Percentiles rank a stretch among this genome's conserved stretches.
These are phyloP conservation scores for Nigrospora sphaerica DNA, from an alignment of 2,329 filamentous ascomycete species.

Conservation along the genomic window DNA sequence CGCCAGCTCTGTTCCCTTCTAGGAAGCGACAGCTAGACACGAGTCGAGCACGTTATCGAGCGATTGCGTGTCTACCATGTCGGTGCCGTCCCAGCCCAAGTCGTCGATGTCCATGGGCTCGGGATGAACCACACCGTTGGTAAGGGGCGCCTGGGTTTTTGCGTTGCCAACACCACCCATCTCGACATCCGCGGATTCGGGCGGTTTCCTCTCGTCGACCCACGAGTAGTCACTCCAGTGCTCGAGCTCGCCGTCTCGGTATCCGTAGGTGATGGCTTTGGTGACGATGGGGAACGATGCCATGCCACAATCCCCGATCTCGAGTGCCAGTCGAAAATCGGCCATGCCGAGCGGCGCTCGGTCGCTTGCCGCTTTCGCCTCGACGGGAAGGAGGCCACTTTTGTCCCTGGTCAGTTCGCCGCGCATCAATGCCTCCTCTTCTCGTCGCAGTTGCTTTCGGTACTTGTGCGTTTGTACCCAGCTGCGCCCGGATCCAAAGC, in stretches of 20 bases:
- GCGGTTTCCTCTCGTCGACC: conserved; percentile 29
- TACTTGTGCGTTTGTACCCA: conserved; percentile 79
- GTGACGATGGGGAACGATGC: conserved; percentile 71
- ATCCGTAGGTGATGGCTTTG: conserved; percentile 62
- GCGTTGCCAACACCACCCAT: conserved; percentile 26
- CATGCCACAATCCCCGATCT: conserved; percentile 69
- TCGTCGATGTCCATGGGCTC: conserved; percentile 55
- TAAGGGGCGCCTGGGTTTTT: conserved; percentile 26
- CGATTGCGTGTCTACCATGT: conserved; percentile 39
- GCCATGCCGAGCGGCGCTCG: conserved; percentile 67
- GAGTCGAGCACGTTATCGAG: conserved; percentile 53
- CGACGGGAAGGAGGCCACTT: conserved; percentile 71
- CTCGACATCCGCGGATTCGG: conserved; percentile 18
- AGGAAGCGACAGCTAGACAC: conserved; percentile 36
- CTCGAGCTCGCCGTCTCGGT: conserved; percentile 71
- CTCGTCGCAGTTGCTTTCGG: conserved; percentile 62
- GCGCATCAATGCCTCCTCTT: conserved; percentile 66
- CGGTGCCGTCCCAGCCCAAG: conserved; percentile 55
- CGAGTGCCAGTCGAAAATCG: conserved; percentile 69
- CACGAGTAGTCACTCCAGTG: conserved; percentile 55
- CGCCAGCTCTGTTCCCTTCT: conserved; percentile 5
- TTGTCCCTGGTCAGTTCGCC: conserved; percentile 71
- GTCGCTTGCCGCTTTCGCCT: conserved; percentile 68
- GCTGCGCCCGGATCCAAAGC: conserved; percentile 56
- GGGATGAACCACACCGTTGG: conserved; percentile 39